Conservation (phyloP, 257 asterid species). For the Lantana camara region DNA sequence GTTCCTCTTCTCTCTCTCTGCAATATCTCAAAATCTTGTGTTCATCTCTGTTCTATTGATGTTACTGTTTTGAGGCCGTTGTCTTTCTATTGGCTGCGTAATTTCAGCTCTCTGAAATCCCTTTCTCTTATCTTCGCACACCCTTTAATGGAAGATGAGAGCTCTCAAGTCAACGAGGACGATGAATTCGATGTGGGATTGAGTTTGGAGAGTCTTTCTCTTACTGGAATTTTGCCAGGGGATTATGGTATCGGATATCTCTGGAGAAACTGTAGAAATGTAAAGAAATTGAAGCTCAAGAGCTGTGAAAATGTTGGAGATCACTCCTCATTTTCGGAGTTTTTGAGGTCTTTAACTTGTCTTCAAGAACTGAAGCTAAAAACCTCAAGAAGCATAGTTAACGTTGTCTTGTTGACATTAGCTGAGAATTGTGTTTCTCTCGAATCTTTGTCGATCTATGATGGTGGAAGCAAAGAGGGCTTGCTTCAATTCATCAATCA, state of each 20-base stretch:
- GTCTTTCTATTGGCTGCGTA: conserved; percentile 48
- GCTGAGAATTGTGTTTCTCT: conserved; percentile 47
- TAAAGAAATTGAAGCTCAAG: conserved; percentile 54
- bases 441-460: conserved; percentile 56
- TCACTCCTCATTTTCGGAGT: conserved; percentile 46
- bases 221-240: conserved; percentile 47
- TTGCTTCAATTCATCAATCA: conserved; percentile 62
- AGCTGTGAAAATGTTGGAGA: conserved; percentile 79
- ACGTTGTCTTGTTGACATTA: conserved; percentile 51
- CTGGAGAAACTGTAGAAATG: conserved; percentile 63
- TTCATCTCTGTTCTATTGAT: conserved; percentile 52
- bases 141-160: conserved; percentile 17
- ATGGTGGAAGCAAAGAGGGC: conserved; percentile 71
- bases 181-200: conserved; percentile 33
- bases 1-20: conserved; percentile 41
- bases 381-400: conserved; percentile 57
- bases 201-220: conserved; percentile 53
- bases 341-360: conserved; percentile 28
- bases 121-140: conserved; percentile 47
- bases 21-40: conserved; percentile 50
- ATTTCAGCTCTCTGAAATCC: conserved; percentile 44
- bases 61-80: conserved; percentile 57
- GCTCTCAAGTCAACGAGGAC: neutral
- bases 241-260: conserved; percentile 56
- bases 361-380: conserved; percentile 66